Evolutionary conservation across 768 basidiomycete species (phyloP).

Genomic region (Auricularia sp.): DNA sequence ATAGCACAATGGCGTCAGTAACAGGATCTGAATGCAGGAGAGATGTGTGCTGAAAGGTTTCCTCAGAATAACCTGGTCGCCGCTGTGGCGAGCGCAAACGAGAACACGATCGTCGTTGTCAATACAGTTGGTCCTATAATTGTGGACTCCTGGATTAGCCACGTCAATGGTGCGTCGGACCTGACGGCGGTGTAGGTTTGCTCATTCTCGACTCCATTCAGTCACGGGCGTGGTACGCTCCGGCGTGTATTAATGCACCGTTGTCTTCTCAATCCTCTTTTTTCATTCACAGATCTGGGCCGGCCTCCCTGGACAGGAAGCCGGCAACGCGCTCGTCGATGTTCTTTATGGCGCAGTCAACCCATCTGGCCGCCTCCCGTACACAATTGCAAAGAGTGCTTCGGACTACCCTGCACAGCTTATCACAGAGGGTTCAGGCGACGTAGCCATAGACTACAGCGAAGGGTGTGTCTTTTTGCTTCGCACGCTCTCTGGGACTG

Average conservation of each 20-base stretch:
- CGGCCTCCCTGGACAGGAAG: conserved; percentile 65
- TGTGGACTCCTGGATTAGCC: conserved; percentile 59
- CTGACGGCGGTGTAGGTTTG: conserved; percentile 20
- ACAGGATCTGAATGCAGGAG: no score
- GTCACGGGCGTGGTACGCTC: conserved; percentile 8
- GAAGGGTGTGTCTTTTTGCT: conserved; percentile 23
- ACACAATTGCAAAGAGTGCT: conserved; percentile 27
- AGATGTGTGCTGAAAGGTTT: no score
- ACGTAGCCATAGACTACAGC: not conserved
- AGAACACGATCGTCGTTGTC: conserved; percentile 71
- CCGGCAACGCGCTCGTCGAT: conserved; percentile 54
- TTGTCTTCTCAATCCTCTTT: not conserved
- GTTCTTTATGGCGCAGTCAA: conserved; percentile 72
- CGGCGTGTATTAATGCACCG: no score
- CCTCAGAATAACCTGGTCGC: conserved; percentile 28
- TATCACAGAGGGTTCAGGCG: conserved; percentile 24
- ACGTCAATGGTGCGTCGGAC: conserved; percentile 56
- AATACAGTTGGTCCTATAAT: conserved; percentile 68
- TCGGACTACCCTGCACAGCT: conserved; percentile 26
- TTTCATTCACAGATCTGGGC: conserved; percentile 31
- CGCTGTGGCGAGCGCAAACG: conserved; percentile 54
- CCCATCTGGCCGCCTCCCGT: conserved; percentile 38
- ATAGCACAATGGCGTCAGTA: conserved; percentile 33
- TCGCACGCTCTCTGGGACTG: conserved; percentile 25
- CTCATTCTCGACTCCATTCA: conserved; percentile 14